Evolutionary conservation across 106 monocot genomes (phyloP), one percentile per base, ranked within the genome.

Genomic region (Alisma plantagoaquatica): DNA sequence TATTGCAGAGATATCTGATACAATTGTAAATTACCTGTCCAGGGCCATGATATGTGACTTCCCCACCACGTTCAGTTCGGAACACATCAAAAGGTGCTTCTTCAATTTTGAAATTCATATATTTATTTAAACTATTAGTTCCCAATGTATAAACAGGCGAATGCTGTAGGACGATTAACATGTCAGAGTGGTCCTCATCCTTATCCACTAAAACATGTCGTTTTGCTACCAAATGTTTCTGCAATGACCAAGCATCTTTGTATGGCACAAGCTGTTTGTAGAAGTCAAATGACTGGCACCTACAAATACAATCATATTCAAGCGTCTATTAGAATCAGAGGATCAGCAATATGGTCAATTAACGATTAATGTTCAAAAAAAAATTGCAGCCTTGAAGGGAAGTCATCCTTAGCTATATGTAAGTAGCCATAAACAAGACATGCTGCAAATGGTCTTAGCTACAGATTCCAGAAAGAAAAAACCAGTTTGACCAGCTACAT

Each of bases 11-110:
- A n/a, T n/a, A n/a, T n/a, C n/a, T n/a, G n/a, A n/a, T n/a, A n/a
- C n/a, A n/a, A n/a, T n/a, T n/a, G 22, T 31, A 22, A 47, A 46
- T 28, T 51, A 93, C 93, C 83, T 93, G 93, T 45, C 87, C 87
- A 70, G 93, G 93, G 17, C 93, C 93, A 70, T 87, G 93, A 77
- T 77, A 93, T 24, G 93, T 93, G 22, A 83, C 87, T 60, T 93
- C 93, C 3, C 93, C 93, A 48, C 93, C 93, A 46, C 93, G 80
- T 31, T 93, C 93, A 35, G 83, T 93, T 19, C 79, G 60, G 41
- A 75, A 75, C 65, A 93, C 27, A 32, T 83, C 77, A 70, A 67
- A 77, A 15, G 93, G 93, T 46, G 93, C 42, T 67, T 77, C 60
- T 56, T 70, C 24, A 33, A 77, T 38, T 56, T 87, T 64, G 67